Conservation (phyloP, 768 basidiomycete species). For the Russula vinacea region DNA sequence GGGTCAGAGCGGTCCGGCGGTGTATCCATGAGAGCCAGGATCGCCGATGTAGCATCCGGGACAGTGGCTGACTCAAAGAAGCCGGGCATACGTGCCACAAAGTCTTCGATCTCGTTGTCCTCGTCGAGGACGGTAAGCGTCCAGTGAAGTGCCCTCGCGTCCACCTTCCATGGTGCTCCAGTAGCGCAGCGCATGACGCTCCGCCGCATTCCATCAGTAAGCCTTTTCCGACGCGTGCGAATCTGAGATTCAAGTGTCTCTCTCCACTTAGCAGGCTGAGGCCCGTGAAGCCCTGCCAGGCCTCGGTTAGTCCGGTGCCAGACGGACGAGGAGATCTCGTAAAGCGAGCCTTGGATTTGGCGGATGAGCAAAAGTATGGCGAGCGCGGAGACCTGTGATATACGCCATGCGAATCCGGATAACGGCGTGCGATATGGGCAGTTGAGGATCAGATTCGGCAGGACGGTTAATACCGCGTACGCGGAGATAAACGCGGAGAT, state of each 20-base stretch:
- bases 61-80: not conserved
- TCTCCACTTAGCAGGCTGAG: conserved; percentile 6
- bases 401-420: not conserved
- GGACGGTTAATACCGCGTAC: not conserved
- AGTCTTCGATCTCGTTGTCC: conserved; percentile 14
- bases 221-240: conserved; percentile 1
- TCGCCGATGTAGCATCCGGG: not conserved
- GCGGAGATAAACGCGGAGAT: not conserved
- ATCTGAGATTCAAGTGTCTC: not conserved
- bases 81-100: conserved; percentile 10
- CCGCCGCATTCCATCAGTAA: not conserved
- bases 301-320: not conserved
- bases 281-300: not conserved
- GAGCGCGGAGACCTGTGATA: not conserved
- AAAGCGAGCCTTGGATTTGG: not conserved
- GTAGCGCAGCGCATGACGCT: conserved; percentile 1
- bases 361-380: not conserved
- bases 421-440: conserved; percentile 14
- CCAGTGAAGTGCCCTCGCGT: conserved; percentile 10
- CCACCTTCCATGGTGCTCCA: not conserved
- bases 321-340: not conserved
- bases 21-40: conserved; percentile 1
- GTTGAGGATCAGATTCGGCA: conserved; percentile 7
- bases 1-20: not conserved
- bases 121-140: conserved; percentile 11